A percentile compares a stretch with the other conserved stretches of the same genome.
Evolutionary conservation across 2,329 filamentous ascomycete genomes (phyloP).

Genomic region (Reticulascus tulasneorum): DNA sequence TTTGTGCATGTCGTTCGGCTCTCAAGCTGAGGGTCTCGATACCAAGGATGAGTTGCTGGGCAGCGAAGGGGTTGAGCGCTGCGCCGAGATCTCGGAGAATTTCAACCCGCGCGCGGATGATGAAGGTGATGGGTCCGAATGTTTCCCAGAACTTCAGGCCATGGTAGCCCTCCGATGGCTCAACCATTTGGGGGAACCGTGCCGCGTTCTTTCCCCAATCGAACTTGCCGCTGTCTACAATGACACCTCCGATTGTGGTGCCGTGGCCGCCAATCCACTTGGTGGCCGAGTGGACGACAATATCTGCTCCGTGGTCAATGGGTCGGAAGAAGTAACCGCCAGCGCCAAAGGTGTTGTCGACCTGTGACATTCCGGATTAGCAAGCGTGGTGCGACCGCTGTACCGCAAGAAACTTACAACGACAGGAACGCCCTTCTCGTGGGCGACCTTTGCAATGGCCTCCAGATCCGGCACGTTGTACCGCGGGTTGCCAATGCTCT

Average conservation of each 20-base stretch:
- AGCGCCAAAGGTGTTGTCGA: slow-evolving; percentile 94
- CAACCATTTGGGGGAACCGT: slow-evolving; percentile 89
- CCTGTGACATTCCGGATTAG: slow-evolving; percentile 35
- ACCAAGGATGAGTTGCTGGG: slow-evolving; percentile 86
- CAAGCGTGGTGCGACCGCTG: background rate
- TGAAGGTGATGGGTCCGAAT: slow-evolving; percentile 78
- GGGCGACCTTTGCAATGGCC: slow-evolving; percentile 77
- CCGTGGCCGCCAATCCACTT: slow-evolving; percentile 98
- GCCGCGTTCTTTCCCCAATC: slow-evolving; percentile 83
- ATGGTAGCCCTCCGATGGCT: slow-evolving; percentile 86
- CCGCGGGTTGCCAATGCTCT: slow-evolving; percentile 89
- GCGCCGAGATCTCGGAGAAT: slow-evolving; percentile 83
- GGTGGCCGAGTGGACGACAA: slow-evolving; percentile 89
- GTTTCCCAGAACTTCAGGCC: slow-evolving; percentile 93
- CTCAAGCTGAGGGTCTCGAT: slow-evolving; percentile 86
- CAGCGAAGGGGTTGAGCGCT: slow-evolving; percentile 81
- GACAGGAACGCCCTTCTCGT: slow-evolving; percentile 61
- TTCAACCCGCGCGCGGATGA: slow-evolving; percentile 83
- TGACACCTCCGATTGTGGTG: slow-evolving; percentile 81
- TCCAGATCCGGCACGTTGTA: slow-evolving; percentile 93
- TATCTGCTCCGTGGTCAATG: slow-evolving; percentile 87
- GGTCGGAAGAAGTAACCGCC: slow-evolving; percentile 85
- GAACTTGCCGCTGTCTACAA: slow-evolving; percentile 87
- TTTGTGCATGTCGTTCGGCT: slow-evolving; percentile 80
- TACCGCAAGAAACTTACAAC: slow-evolving; percentile 41